phyloP scores from a whole-genome alignment of 2,329 filamentous ascomycete genomes.

The Fusarium sp. region DNA sequence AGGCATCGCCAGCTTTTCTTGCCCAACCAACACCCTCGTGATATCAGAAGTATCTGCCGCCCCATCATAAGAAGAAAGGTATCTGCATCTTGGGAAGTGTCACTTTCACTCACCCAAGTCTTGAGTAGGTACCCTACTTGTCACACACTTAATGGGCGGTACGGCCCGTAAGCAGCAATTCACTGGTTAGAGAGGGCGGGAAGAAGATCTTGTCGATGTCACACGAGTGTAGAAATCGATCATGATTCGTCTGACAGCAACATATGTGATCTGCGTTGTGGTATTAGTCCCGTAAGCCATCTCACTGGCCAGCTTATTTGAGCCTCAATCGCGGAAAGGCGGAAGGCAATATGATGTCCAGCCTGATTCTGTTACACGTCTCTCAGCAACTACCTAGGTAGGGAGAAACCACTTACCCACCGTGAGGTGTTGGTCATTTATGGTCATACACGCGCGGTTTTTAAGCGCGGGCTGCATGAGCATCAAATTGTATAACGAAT shows the following conservation, averaged over 20 bases:
- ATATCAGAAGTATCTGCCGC: not conserved
- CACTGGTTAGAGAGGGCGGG: not conserved
- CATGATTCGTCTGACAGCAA: slow-evolving; percentile 13
- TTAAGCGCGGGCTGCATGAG: not conserved
- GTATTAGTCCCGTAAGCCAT: not conserved
- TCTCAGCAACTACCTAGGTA: not conserved
- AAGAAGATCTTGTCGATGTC: not conserved
- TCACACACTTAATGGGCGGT: slow-evolving; percentile 10
- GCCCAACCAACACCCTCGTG: slow-evolving; percentile 22
- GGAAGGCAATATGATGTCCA: not conserved
- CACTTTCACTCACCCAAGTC: slow-evolving; percentile 4
- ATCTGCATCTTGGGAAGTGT: slow-evolving; percentile 9
- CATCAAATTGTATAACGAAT: not conserved
- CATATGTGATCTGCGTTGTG: not conserved
- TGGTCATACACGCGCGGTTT: slow-evolving; percentile 5
- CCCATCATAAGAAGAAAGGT: not conserved
- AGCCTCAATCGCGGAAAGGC: not conserved
- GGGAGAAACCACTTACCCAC: not conserved
- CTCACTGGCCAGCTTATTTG: not conserved
- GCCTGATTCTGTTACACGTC: not conserved
- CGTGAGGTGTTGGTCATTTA: not conserved
- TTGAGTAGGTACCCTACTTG: slow-evolving; percentile 21
- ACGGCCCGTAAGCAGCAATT: slow-evolving; percentile 6
- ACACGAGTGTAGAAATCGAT: not conserved
- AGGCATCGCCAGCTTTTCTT: slow-evolving; percentile 7